Percentiles rank a stretch among this genome's conserved stretches.
phyloP scores from a whole-genome alignment of 495 filamentous ascomycete genomes.

The Penicillium coffeae region DNA sequence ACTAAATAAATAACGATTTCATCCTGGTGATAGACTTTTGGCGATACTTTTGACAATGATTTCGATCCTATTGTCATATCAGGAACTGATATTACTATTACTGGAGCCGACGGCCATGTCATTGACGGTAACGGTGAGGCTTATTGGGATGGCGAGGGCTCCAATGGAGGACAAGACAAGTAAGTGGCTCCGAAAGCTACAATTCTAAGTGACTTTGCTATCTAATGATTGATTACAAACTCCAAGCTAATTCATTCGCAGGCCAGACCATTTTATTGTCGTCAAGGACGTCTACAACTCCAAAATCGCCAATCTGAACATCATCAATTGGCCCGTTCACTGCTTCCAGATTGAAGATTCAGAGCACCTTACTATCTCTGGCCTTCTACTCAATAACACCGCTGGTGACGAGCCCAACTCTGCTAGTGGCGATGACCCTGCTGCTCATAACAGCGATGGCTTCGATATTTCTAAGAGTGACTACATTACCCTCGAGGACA shows the following conservation, averaged over 20 bases:
- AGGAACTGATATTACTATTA: conserved; percentile 45
- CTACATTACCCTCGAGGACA: conserved; percentile 49
- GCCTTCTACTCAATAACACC: conserved; percentile 58
- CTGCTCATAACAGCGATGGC: conserved; percentile 63
- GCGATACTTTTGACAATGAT: conserved; percentile 47
- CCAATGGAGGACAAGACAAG: conserved; percentile 54
- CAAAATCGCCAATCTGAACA: conserved; percentile 41
- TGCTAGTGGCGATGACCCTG: conserved; percentile 35
- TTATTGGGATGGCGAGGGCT: conserved; percentile 53
- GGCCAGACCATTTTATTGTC: conserved; percentile 47
- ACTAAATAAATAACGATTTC: neutral
- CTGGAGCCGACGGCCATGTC: conserved; percentile 34
- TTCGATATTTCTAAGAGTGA: conserved; percentile 57
- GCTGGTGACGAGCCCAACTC: conserved; percentile 42
- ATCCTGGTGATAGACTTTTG: conserved; percentile 1
- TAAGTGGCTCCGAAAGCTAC: conserved; percentile 56
- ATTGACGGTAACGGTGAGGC: conserved; percentile 40
- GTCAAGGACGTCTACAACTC: conserved; percentile 41
- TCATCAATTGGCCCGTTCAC: conserved; percentile 61
- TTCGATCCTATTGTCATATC: conserved; percentile 50
- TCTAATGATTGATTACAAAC: too few species aligned
- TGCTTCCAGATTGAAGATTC: conserved; percentile 52
- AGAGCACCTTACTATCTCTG: conserved; percentile 44
- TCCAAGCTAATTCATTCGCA: too few species aligned
- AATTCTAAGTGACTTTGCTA: too few species aligned